Evolutionary conservation across 1,139 yeast species (phyloP), one percentile per base, ranked within the genome.

Genomic region (Kodamaea ohmeri): DNA sequence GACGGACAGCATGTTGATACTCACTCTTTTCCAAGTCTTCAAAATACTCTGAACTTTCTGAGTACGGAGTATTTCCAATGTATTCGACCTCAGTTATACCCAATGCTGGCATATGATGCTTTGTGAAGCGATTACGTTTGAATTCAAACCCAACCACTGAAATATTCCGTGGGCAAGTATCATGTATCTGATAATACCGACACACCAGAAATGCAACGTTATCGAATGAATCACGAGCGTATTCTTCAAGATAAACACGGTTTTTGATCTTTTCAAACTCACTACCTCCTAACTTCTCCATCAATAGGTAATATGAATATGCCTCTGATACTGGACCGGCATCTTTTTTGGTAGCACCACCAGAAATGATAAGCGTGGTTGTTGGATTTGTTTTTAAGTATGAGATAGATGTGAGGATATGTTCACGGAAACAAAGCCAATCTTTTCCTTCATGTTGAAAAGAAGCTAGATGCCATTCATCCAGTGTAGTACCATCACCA

Each of bases 201-300:
- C 78, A 70, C 2, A 86, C 49, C 48, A 83, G 78, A 54, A 78
- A 85, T 2, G 84, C 46, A 6, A 86, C 73, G 55, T 87, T 87
- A 53, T 87, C 95, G 55, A 82, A 83, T 1, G 95, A 85, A 56
- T 87, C 95, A 32, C 88, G 63, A 0, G 96, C 90, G 56, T 63
- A 83, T 48, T 82, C 88, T 52, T 87, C 96, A 2, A 73, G 54
- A 4, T 62, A 42, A 3, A 75, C 54, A 22, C 75, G 54, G 9
- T 52, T 44, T 3, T 49, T 37, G 2, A 56, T 27, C 2, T 38
- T 34, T 1, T 34, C 40, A 8, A 39, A 36, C 2, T 47, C 32
- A 3, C 19, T n/a, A 0, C 29, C 37, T 3, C 34, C 49, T 31
- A 62, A 33, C 8, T 44, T 36, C 18, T 34, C 27, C 0, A 71